Evolutionary conservation across 371 early-diverging fungal species (phyloP), one percentile per base, ranked within the genome.

Genomic region (Mortierella sp.): DNA sequence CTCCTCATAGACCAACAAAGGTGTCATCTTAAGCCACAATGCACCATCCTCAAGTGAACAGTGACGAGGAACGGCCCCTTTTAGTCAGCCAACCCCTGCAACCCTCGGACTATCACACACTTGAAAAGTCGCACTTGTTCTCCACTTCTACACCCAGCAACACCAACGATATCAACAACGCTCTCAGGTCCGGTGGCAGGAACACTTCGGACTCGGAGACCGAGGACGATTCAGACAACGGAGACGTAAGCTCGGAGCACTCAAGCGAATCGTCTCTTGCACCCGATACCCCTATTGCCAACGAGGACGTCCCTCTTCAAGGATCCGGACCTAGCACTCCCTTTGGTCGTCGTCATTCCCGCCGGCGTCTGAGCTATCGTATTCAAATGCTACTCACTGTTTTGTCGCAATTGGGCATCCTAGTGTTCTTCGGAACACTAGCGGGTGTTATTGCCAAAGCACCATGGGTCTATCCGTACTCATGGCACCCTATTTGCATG

Each of bases 401-500:
- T 12, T 16, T 53, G 1, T 21, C 76, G 43, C 76, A 76, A 28
- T 41, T 64, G 1, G 76, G 76, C 2, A 55, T 69, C 23, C 47
- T 76, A 18, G 52, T 69, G 21, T 76, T 54, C 30, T 76, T 69
- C 30, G 76, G 76, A 14, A 50, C 62, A 3, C 24, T 69, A 50
- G 49, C 48, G 4, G 56, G 38, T 3, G 76, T 61, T 49, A 48
- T 55, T 12, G 31, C 48, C 47, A 76, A 76, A 54, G 76, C 76
- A 4, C 70, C 69, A 1, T 76, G 76, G 76, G 76, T 58, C 13
- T 69, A 64, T 28, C 76, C 76, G 1, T 76, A 69, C 41, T 61
- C 76, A 19, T 76, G 76, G 76, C 76, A 76, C n/a, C 76, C 76
- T n/a, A 76, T 76, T 42, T 62, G 51, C 34, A 76, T 76, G 76